These are phyloP conservation scores for Pseudogymnoascus sp. DNA, from an alignment of 2,329 filamentous ascomycete genomes.

Conservation along the genomic window DNA sequence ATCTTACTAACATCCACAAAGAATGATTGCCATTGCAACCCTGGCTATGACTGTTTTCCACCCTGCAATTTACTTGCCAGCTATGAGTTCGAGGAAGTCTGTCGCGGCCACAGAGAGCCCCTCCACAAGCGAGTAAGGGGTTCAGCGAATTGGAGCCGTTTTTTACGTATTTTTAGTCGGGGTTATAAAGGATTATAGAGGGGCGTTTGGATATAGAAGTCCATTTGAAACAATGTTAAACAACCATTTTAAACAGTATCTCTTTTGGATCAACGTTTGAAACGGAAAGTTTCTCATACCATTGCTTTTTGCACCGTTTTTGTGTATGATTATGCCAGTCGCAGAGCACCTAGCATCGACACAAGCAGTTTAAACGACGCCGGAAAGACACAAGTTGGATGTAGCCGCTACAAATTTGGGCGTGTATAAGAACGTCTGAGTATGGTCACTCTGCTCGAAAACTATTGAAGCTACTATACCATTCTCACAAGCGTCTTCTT, in stretches of 20 bases:
- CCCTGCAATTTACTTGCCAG: conserved; percentile 44
- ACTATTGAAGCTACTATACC: too few species aligned
- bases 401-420: too few species aligned
- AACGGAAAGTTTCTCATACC: too few species aligned
- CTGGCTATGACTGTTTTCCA: conserved; percentile 46
- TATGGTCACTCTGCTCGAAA: too few species aligned
- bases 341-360: too few species aligned
- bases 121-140: background rate
- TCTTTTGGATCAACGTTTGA: too few species aligned
- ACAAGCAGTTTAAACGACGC: too few species aligned
- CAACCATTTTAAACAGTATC: background rate
- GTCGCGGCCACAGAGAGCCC: background rate
- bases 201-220: conserved; percentile 3
- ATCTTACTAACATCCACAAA: conserved; percentile 19
- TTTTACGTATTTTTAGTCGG: background rate
- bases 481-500: too few species aligned
- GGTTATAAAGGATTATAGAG: conserved; percentile 4
- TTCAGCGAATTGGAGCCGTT: background rate
- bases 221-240: background rate
- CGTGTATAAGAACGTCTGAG: too few species aligned
- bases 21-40: conserved; percentile 45
- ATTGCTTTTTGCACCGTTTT: too few species aligned
- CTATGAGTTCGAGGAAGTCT: conserved; percentile 3
- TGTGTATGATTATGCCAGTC: too few species aligned
- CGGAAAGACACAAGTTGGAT: too few species aligned